These are phyloP conservation scores for Colletotrichum chrysophilum DNA, from an alignment of 2,329 filamentous ascomycete species.

Conservation along the genomic window DNA sequence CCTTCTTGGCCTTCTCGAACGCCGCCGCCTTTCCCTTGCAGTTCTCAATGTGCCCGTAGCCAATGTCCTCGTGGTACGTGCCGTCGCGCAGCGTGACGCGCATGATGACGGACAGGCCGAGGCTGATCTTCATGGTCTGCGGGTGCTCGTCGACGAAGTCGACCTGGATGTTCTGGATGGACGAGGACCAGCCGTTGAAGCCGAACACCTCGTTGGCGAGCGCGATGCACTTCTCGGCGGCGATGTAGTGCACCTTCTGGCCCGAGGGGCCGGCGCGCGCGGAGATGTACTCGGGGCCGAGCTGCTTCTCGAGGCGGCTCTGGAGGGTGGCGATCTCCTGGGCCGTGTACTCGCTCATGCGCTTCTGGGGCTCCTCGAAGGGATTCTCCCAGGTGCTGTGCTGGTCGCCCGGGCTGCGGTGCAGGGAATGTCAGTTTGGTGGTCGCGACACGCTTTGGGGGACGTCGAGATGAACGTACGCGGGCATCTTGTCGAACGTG, in stretches of 20 bases:
- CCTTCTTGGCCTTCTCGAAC: slow-evolving; percentile 99
- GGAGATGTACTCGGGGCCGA: slow-evolving; percentile 96
- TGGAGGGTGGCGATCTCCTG: slow-evolving; percentile 88
- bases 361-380: slow-evolving; percentile 74
- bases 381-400: slow-evolving; percentile 72
- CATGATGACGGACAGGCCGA: slow-evolving; percentile 90
- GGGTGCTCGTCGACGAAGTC: slow-evolving; percentile 93
- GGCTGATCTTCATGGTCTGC: slow-evolving; percentile 76
- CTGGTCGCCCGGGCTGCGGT: slow-evolving; percentile 70
- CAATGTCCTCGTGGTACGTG: slow-evolving; percentile 97
- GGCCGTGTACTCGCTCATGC: slow-evolving; percentile 84
- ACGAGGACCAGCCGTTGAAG: slow-evolving; percentile 97
- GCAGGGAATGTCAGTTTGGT: slow-evolving; percentile 8
- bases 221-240: slow-evolving; percentile 96
- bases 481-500: slow-evolving; percentile 42
- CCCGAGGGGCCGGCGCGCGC: slow-evolving; percentile 82
- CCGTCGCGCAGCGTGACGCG: slow-evolving; percentile 90
- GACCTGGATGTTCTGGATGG: slow-evolving; percentile 92
- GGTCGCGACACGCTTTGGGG: neutral
- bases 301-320: slow-evolving; percentile 85
- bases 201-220: slow-evolving; percentile 95
- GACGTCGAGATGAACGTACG: slow-evolving; percentile 36
- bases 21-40: slow-evolving; percentile 93
- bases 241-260: slow-evolving; percentile 88
- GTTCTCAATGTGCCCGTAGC: slow-evolving; percentile 96